These are phyloP conservation scores for Phytophthora macrochlamydospora DNA, from an alignment of 352 stramenopile genomes.

Conservation along the genomic window DNA sequence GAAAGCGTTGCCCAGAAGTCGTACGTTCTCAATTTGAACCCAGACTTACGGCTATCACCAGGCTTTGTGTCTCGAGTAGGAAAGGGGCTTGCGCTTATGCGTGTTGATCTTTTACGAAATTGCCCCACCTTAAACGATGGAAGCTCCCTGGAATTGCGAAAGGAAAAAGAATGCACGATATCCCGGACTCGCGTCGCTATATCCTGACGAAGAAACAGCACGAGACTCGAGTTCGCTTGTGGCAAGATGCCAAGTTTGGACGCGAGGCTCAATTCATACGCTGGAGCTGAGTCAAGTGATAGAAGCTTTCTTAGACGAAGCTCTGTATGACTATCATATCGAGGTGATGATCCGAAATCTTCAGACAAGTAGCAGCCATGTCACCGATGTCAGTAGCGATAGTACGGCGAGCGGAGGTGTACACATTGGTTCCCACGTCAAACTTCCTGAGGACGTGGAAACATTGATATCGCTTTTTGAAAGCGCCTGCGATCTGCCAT, in stretches of 20 bases:
- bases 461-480: slow-evolving; percentile 62
- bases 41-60: slow-evolving; percentile 76
- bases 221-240: slow-evolving; percentile 21
- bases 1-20: slow-evolving; percentile 50
- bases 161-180: slow-evolving; percentile 21
- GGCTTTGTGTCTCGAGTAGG: slow-evolving; percentile 77
- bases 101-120: slow-evolving; percentile 57
- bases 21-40: slow-evolving; percentile 87
- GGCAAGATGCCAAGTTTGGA: slow-evolving; percentile 73
- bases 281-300: slow-evolving; percentile 61
- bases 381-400: slow-evolving; percentile 2
- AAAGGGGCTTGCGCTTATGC: slow-evolving; percentile 76
- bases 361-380: slow-evolving; percentile 6
- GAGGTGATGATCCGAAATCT: slow-evolving; percentile 56
- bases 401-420: not conserved
- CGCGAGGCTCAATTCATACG: slow-evolving; percentile 66
- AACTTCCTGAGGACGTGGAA: slow-evolving; percentile 33
- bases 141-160: not conserved
- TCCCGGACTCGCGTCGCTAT: slow-evolving; percentile 29
- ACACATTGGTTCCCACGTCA: slow-evolving; percentile 2
- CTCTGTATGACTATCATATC: slow-evolving; percentile 81
- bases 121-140: not conserved
- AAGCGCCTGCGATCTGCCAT: slow-evolving; percentile 43
- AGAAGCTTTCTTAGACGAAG: slow-evolving; percentile 76
- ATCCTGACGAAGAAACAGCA: slow-evolving; percentile 4